Evolutionary conservation across 345 rosid species (phyloP), one percentile per base, ranked within the genome.

Genomic region (Eucalyptus rudis): DNA sequence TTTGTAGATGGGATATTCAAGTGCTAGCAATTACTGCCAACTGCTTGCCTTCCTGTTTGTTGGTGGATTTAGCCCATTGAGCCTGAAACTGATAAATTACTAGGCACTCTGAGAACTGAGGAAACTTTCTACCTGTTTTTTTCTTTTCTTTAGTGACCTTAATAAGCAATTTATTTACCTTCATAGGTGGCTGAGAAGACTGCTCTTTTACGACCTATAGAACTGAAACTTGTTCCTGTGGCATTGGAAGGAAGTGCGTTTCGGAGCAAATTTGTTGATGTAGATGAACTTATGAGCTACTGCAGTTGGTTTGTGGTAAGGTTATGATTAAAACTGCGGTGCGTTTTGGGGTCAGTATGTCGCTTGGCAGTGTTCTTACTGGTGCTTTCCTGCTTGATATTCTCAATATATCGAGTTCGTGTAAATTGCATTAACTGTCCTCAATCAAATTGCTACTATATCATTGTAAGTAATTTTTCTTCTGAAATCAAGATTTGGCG

Each of bases 171-270:
- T 86, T 51, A 33, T 86, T 86, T 86, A 24, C 25, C 40, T 76
- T 76, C 19, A 33, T 92, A 97, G 99, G 99, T 96, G 91, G 96
- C 99, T 6, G 97, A 96, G 93, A 97, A 96, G 95, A 96, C 97
- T n/a, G 87, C 97, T 81, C 90, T 97, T 90, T 91, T 97, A 91
- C 95, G 98, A 88, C 99, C 99, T 16, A 90, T 94, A 90, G 99
- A 97, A 91, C 91, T 97, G 89, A 95, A 97, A 93, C 97, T 95
- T 91, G 99, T 97, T 91, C 99, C 99, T 85, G 95, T 93, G 91
- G 96, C 99, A 88, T 90, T 97, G 90, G 99, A 96, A 93, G 97
- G 99, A 81, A 96, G 98, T 94, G 99, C 99, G 87, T 97, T 97
- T 93, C 92, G 98, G 93, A 95, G 94, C 94, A 97, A 97, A 92